Conservation (phyloP, 2,329 filamentous ascomycete species). For the Fusarium torulosum region DNA sequence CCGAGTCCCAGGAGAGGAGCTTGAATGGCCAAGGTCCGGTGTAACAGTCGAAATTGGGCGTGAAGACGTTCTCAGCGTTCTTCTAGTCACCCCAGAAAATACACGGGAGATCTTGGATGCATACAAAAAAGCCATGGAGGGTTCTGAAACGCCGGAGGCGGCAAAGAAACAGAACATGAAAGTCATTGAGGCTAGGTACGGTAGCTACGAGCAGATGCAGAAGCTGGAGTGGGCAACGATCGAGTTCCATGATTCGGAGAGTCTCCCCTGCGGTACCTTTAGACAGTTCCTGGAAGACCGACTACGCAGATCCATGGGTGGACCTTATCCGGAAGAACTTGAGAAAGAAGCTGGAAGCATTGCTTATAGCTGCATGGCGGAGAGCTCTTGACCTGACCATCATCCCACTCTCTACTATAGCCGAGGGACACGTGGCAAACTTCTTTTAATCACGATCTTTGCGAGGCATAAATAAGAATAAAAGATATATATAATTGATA, state of each 20-base stretch:
- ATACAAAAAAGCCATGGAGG: constrained; percentile 23
- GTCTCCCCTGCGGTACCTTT: constrained; percentile 19
- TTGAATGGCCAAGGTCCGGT: constrained; percentile 30
- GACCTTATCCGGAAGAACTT: background rate
- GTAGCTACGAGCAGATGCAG: constrained; percentile 36
- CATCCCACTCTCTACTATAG: background rate
- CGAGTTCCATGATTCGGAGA: constrained; percentile 10
- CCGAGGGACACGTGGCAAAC: background rate
- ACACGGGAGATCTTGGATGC: constrained; percentile 20
- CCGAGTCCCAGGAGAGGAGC: background rate
- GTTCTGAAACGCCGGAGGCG: constrained; percentile 1
- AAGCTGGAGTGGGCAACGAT: constrained; percentile 25
- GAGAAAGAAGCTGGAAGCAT: constrained; percentile 13
- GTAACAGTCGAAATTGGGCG: constrained; percentile 20
- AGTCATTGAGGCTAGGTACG: constrained; percentile 20
- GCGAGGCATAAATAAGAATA: no score
- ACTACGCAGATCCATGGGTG: background rate
- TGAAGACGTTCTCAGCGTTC: constrained; percentile 9
- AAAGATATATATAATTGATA: background rate
- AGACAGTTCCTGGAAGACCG: constrained; percentile 19
- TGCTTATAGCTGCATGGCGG: constrained; percentile 16
- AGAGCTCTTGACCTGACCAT: background rate
- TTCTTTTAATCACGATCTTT: no score
- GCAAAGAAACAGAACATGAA: constrained; percentile 23
- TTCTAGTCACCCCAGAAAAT: constrained; percentile 16